Base-by-base conservation (phyloP, 2,329 filamentous ascomycete species). In the Apiospora saccharicola region DNA sequence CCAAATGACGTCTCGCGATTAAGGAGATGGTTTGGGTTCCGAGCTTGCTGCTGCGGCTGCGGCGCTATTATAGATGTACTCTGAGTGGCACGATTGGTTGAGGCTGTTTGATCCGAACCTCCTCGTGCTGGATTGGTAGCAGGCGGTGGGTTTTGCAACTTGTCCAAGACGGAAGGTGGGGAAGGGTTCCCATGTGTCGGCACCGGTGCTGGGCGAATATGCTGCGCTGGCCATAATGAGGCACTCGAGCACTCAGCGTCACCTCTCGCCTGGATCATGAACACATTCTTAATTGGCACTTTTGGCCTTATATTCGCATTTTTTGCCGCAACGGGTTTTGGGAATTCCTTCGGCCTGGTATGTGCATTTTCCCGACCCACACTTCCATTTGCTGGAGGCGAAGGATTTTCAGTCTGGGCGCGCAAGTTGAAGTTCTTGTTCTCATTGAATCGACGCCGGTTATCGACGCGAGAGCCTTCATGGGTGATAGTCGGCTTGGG, bases 351-450 rank as follows among this genome's bases (percentile, higher is more conserved):
- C 12, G 57, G 30, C 57, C 22, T 64, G 19, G 19, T 41, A 34
- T 64, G 34, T 8, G 34, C 34, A n/a, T 41, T 41, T 41, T 16
- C 57, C 37, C 57, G 57, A 16, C 57, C 57, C 34, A 64, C 19
- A 64, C 8, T 64, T 41, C 57, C 34, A 14, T 64, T 37, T 41
- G 57, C 34, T 22, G 34, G 22, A 64, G 57, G 57, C 57, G 57
- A 41, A 41, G 57, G 57, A 41, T 64, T 64, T n/a, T 64, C 57
- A 13, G 57, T 64, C 57, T 64, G 57, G 19, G 57, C 57, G 57
- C 57, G 57, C 22, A 64, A 64, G 34, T 64, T n/a, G 57, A 64
- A 64, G 34, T 64, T 64, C 5, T 41, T 64, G 19, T 64, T n/a
- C 10, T 41, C 57, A 2, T 22, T 34, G n/a, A 64, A n/a, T 64